Base-by-base conservation (phyloP, 179 eudicot genomes). In the Spergularia azorica region DNA sequence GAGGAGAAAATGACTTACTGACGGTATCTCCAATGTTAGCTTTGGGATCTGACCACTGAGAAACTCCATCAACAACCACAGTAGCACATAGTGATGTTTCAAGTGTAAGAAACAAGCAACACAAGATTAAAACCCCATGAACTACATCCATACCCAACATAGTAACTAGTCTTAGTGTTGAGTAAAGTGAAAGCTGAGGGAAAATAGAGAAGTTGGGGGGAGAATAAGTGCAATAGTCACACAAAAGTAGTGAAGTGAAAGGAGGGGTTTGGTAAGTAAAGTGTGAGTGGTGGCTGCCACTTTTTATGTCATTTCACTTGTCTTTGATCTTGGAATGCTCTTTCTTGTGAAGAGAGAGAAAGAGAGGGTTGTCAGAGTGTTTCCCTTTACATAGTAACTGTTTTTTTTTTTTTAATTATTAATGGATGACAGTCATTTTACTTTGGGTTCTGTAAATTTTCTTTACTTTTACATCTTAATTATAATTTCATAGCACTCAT, bases 1-100 rank as follows among this genome's bases (percentile, higher is more conserved):
- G 59, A 18, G 6, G 13, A 38, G n/a, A 62, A 4, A 6, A 16
- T 6, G 7, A 63, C 87, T 85, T 88, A 91, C 97, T 86, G 81
- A 93, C 84, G 16, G 97, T 83, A 66, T 93, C 98, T 58, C 98
- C 98, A 59, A 90, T 83, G 66, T 75, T 78, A 71, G 86, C 91
- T 80, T 79, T 57, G 41, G 97, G 97, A 75, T 89, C 72, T 43
- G 61, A 83, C 95, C 95, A 91, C 1, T 87, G 64, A 67, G 92
- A 81, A 78, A 89, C 83, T 59, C 97, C 98, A 88, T 93, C 97
- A 20, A 91, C 95, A 9, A 90, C 71, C 1, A 91, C 74, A 20
- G 92, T 90, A 70, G 87, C 80, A 87, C 86, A 82, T 8, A 84
- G 63, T 56, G 87, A 76, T 64, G 48, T 48, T 67, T 79, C 80